These are phyloP conservation scores for Amniculicola lignicola DNA, from an alignment of 495 filamentous ascomycete species.

Conservation along the genomic window DNA sequence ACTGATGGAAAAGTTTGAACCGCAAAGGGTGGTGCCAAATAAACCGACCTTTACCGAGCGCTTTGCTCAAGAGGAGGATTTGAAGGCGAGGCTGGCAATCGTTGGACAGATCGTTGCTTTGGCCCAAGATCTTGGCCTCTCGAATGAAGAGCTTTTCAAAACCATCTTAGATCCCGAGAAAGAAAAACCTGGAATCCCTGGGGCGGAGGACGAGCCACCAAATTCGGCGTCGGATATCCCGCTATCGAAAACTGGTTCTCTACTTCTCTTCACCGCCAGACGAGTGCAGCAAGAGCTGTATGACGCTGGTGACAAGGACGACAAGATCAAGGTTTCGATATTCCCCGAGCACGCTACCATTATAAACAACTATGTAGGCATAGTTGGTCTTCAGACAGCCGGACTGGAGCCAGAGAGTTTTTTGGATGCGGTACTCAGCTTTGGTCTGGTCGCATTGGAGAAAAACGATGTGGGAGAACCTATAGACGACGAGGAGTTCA, in stretches of 20 bases:
- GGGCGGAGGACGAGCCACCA: conserved; percentile 42
- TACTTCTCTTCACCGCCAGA: conserved; percentile 44
- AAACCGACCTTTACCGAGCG: conserved; percentile 57
- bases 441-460: conserved; percentile 42
- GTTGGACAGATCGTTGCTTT: conserved; percentile 74
- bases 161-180: conserved; percentile 44
- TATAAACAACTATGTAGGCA: conserved; percentile 38
- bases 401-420: conserved; percentile 44
- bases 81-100: conserved; percentile 65
- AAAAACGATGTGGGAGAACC: conserved; percentile 41
- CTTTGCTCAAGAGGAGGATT: conserved; percentile 59
- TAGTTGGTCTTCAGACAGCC: conserved; percentile 31
- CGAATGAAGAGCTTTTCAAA: conserved; percentile 51
- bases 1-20: conserved; percentile 68
- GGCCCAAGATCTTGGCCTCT: conserved; percentile 58
- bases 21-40: conserved; percentile 56
- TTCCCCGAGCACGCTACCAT: conserved; percentile 45
- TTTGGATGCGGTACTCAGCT: conserved; percentile 48
- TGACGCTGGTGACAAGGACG: conserved; percentile 8
- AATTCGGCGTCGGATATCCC: conserved; percentile 60
- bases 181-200: conserved; percentile 45
- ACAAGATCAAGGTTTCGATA: conserved; percentile 27
- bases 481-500: conserved; percentile 41
- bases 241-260: conserved; percentile 61
- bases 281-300: conserved; percentile 39